These are phyloP conservation scores for Steccherinum ochraceum DNA, from an alignment of 768 basidiomycete genomes.

Conservation along the genomic window DNA sequence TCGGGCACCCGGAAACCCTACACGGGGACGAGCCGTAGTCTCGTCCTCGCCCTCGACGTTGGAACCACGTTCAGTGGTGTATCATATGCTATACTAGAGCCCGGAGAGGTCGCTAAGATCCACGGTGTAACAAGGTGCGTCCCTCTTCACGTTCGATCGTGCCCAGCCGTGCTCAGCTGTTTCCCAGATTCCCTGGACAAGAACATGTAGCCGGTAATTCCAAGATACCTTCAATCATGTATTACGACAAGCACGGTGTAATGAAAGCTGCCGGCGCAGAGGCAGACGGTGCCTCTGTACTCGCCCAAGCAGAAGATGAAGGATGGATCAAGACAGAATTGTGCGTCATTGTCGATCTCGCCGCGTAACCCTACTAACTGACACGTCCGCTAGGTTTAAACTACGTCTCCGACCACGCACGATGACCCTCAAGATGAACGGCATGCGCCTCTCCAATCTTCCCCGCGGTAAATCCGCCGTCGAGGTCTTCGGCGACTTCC, in stretches of 20 bases:
- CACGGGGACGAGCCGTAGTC: constrained; percentile 51
- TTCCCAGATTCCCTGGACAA: constrained; percentile 68
- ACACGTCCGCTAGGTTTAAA: constrained; percentile 52
- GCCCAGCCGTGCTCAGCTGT: neutral
- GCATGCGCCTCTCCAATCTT: constrained; percentile 66
- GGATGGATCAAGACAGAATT: constrained; percentile 71
- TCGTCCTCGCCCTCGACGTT: constrained; percentile 76
- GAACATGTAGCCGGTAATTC: constrained; percentile 83
- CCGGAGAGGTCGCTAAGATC: constrained; percentile 76
- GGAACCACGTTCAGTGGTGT: constrained; percentile 82
- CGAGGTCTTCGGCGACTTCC: constrained; percentile 75
- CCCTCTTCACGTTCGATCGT: constrained; percentile 36
- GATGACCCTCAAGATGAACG: constrained; percentile 81
- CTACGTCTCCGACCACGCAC: constrained; percentile 69
- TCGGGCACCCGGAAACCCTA: constrained; percentile 71
- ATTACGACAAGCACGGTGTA: constrained; percentile 59
- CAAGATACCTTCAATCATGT: constrained; percentile 76
- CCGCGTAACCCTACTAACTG: neutral
- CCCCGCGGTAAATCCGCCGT: constrained; percentile 64
- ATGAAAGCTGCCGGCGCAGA: constrained; percentile 75
- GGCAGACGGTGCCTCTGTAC: constrained; percentile 53
- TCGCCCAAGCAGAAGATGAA: constrained; percentile 69
- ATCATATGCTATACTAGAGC: constrained; percentile 79
- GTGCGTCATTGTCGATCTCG: constrained; percentile 36
- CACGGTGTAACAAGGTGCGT: constrained; percentile 71